phyloP scores from a whole-genome alignment of 257 asterid species.

The Fraxinus quadrangulata region DNA sequence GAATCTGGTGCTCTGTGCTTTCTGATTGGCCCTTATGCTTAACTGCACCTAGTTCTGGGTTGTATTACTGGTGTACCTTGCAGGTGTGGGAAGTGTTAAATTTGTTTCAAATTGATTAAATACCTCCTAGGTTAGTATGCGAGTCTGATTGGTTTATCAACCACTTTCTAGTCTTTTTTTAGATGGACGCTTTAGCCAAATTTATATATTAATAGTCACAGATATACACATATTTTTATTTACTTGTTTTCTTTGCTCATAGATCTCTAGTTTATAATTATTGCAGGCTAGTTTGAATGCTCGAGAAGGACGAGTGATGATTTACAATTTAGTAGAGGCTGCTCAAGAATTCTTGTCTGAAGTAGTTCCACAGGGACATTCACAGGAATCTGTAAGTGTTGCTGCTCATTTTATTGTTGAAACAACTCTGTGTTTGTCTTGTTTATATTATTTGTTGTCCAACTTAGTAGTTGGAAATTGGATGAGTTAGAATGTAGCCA shows the following conservation, averaged over 20 bases:
- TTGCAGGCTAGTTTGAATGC: slow-evolving; percentile 88
- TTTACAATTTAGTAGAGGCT: slow-evolving; percentile 95
- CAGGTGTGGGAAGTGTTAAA: neutral
- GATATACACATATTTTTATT: neutral
- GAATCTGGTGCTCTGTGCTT: neutral
- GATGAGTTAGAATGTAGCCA: neutral
- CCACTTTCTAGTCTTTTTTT: neutral
- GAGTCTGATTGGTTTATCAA: neutral
- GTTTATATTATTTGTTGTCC: neutral
- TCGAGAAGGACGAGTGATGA: slow-evolving; percentile 99
- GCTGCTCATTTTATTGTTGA: slow-evolving; percentile 21
- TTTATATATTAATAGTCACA: neutral
- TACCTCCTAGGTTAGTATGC: neutral
- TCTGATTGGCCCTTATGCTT: slow-evolving; percentile 1
- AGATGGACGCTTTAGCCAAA: neutral
- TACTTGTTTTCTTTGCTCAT: slow-evolving; percentile 8
- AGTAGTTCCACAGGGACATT: slow-evolving; percentile 61
- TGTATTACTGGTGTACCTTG: neutral
- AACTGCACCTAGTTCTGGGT: neutral
- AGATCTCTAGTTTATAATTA: slow-evolving; percentile 18
- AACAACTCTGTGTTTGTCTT: neutral
- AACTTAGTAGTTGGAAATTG: neutral
- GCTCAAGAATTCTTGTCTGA: slow-evolving; percentile 98
- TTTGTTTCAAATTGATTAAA: neutral
- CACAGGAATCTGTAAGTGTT: slow-evolving; percentile 59